A percentile compares a stretch with the other conserved stretches of the same genome.
Evolutionary conservation across 176 grass and related monocot genomes (phyloP).

Genomic region (Aegilops umbellulata): DNA sequence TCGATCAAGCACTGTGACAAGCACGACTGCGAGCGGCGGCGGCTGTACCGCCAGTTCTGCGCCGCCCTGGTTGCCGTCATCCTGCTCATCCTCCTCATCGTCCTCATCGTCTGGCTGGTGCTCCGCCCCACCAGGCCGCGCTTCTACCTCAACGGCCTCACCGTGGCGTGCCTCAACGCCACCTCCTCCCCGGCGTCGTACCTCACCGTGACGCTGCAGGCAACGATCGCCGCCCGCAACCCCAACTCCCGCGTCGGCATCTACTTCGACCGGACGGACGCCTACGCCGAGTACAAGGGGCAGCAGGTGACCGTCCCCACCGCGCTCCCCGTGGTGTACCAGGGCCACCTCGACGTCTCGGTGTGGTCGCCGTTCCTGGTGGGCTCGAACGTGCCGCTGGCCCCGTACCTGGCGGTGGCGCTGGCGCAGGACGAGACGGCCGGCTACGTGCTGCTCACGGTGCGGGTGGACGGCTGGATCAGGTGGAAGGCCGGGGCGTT

Average conservation of each 20-base stretch:
- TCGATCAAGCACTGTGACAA: constrained; percentile 67
- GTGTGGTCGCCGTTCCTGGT: constrained; percentile 72
- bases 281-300: constrained; percentile 56
- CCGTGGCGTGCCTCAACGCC: constrained; percentile 59
- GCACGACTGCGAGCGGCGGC: constrained; percentile 46
- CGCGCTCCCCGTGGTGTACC: constrained; percentile 51
- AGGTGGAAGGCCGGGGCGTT: constrained; percentile 58
- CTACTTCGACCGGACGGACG: constrained; percentile 70
- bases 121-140: constrained; percentile 67
- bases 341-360: constrained; percentile 48
- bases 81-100: constrained; percentile 29
- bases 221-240: constrained; percentile 54
- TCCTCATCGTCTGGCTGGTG: constrained; percentile 59
- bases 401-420: constrained; percentile 34
- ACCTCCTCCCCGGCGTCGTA: constrained; percentile 7
- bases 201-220: constrained; percentile 59
- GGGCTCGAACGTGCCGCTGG: constrained; percentile 47
- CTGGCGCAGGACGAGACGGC: constrained; percentile 56
- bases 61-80: constrained; percentile 8
- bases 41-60: constrained; percentile 20
- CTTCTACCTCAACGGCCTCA: constrained; percentile 71
- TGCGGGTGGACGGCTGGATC: constrained; percentile 51
- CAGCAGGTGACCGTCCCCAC: constrained; percentile 63
- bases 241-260: constrained; percentile 64
- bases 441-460: constrained; percentile 56